Base-by-base conservation (phyloP, 108 stramenopile species). In the Schizochytrium sp. region DNA sequence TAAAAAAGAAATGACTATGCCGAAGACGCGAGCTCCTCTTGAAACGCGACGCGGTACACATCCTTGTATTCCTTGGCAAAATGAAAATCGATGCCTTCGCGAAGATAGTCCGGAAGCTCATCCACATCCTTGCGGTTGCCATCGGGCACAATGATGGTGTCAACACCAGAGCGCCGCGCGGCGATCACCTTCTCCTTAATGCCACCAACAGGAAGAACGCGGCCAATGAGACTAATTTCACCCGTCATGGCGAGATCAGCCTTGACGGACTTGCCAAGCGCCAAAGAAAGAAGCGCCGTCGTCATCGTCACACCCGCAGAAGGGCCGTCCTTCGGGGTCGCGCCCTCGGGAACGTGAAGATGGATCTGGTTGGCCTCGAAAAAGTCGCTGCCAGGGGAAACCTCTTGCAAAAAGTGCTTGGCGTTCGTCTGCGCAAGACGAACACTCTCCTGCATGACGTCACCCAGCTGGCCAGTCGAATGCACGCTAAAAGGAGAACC, bases 141-240 rank as follows among this genome's bases (percentile, higher is more conserved):
- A 48, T 90, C 89, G 4, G 99, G 99, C 4, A 98, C 88, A 18
- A 98, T 91, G 5, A 99, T 92, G 18, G 93, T 94, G 5, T 91
- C 95, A 21, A 98, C 96, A 41, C 97, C 97, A 6, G 98, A 95
- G 88, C 99, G 94, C 48, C 97, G 90, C 8, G 98, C 99, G 5
- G 97, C 99, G 94, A 99, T 98, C 59, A 95, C 96, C 93, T 99
- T 99, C 91, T 99, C 99, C 91, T 98, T 98, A 90, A 99, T 97
- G 12, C 99, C 99, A 29, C 99, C 99, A 28, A 99, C 97, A 0
- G 98, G 96, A 0, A 99, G 92, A 4, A 99, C 97, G 89, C 97
- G 97, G 5, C 97, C 97, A 1, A 97, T 98, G n/a, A 98, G 91
- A 71, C 91, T 91, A 4, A 93, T 29, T 72, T 93, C 92, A 28